These are phyloP conservation scores for Chaetomiaceae sp. DNA, from an alignment of 2,329 filamentous ascomycete genomes.

Conservation along the genomic window DNA sequence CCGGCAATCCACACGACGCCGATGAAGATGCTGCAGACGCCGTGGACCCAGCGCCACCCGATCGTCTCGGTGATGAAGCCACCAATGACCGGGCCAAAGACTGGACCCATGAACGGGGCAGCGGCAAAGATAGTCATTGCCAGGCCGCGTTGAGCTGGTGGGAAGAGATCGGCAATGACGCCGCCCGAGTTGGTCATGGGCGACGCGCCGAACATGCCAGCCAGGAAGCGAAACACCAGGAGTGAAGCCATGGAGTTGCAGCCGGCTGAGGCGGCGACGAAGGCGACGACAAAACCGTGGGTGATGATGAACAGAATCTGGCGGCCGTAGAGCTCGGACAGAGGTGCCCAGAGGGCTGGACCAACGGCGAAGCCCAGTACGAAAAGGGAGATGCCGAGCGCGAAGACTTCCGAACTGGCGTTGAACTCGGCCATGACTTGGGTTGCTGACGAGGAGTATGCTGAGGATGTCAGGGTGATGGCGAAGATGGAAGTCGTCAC, in stretches of 20 bases:
- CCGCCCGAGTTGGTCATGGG: slow-evolving; percentile 58
- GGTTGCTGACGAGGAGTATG: background rate
- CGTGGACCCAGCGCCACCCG: slow-evolving; percentile 67
- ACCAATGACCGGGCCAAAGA: slow-evolving; percentile 56
- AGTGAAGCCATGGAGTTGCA: slow-evolving; percentile 31
- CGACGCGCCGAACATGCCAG: slow-evolving; percentile 55
- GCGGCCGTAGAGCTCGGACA: slow-evolving; percentile 53
- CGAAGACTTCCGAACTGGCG: background rate
- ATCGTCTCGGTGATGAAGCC: slow-evolving; percentile 57
- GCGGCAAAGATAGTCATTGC: slow-evolving; percentile 60
- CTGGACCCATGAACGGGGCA: slow-evolving; percentile 60
- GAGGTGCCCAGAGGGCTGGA: slow-evolving; percentile 51
- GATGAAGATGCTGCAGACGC: slow-evolving; percentile 58
- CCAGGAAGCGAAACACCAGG: slow-evolving; percentile 58
- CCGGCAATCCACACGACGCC: slow-evolving; percentile 53
- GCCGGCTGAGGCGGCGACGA: too few species aligned
- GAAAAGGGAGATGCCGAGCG: slow-evolving; percentile 55
- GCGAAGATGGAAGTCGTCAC: background rate
- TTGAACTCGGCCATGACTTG: slow-evolving; percentile 3
- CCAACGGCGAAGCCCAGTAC: slow-evolving; percentile 53
- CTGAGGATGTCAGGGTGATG: slow-evolving; percentile 1
- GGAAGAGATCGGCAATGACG: slow-evolving; percentile 57
- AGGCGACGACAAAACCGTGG: slow-evolving; percentile 32
- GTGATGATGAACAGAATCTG: slow-evolving; percentile 54
- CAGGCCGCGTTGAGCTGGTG: slow-evolving; percentile 40